Evolutionary conservation across 2,329 filamentous ascomycete species (phyloP), one percentile per base, ranked within the genome.

Genomic region (Thielaviopsis punctulata): DNA sequence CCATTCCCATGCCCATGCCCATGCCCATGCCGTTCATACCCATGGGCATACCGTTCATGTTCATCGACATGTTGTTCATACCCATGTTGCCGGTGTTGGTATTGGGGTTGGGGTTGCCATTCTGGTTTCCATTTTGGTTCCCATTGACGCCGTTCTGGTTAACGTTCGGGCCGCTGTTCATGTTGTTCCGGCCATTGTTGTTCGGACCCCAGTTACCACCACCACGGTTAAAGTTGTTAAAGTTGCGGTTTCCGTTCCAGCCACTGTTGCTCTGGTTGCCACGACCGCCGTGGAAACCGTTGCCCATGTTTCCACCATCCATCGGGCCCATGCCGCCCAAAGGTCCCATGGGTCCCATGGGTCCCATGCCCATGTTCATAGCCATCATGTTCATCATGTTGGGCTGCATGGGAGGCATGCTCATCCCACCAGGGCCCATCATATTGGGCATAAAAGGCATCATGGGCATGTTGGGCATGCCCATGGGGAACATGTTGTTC

Each of bases 401-500:
- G 22, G 55, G 53, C 27, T 49, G 47, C 15, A 49, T 49, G 44
- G 55, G 52, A 58, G 66, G 66, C 62, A 69, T 68, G 48, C 62
- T 61, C 61, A 66, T 66, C 62, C 71, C 70, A 39, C 23, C 62
- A 64, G 71, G 65, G 19, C 59, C 59, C 63, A 66, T 65, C 62
- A 68, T 68, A 48, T 63, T 64, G 45, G 64, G 64, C 58, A 64
- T 66, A 45, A 68, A 62, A 30, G 62, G 62, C 44, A 62, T 65
- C 60, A 63, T 63, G 7, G 62, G 60, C 49, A 63, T 62, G 55
- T 61, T 62, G 55, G 65, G 65, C 64, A 67, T 66, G 53, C 59
- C 61, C 59, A 67, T 66, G 52, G 60, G 61, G 39, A 54, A 54
- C 66, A 74, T 74, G 50, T 64, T 65, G 59, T 69, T 67, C 65